phyloP scores from a whole-genome alignment of 31 red algal genomes.

The Porphyra umbilicalis region DNA sequence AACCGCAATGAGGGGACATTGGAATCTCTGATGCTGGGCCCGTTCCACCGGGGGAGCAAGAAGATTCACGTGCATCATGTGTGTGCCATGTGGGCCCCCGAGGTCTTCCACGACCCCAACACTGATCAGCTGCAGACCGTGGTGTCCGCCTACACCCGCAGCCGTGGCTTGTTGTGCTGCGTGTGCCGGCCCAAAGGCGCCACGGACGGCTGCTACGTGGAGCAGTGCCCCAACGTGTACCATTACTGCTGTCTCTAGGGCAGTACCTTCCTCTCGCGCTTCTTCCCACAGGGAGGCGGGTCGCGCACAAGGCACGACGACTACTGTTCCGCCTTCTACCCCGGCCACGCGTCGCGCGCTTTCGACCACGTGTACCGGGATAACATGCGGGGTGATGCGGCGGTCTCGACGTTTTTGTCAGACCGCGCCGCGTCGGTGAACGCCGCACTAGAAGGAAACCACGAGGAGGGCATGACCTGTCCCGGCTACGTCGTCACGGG shows the following conservation, averaged over 20 bases:
- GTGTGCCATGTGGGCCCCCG: slow-evolving; percentile 79
- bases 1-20: too few species aligned
- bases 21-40: slow-evolving; percentile 40
- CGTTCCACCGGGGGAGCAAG: slow-evolving; percentile 24
- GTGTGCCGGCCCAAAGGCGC: slow-evolving; percentile 55
- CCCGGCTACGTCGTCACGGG: too few species aligned
- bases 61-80: slow-evolving; percentile 63
- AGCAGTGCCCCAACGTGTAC: slow-evolving; percentile 59
- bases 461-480: too few species aligned
- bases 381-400: too few species aligned
- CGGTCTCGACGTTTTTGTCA: too few species aligned
- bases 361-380: too few species aligned
- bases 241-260: slow-evolving; percentile 74
- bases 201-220: slow-evolving; percentile 77
- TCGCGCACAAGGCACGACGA: slow-evolving; percentile 37
- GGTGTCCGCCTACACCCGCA: slow-evolving; percentile 53
- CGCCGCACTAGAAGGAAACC: too few species aligned
- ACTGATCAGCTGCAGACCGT: slow-evolving; percentile 44
- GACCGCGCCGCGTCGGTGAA: too few species aligned
- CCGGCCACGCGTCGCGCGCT: too few species aligned
- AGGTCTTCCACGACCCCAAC: slow-evolving; percentile 48
- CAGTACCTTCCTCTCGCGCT: too few species aligned
- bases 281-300: too few species aligned
- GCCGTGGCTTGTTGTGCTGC: slow-evolving; percentile 42
- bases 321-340: slow-evolving; percentile 61